Conservation (phyloP, 148 eudicot genomes). For the Beta vulgaris region DNA sequence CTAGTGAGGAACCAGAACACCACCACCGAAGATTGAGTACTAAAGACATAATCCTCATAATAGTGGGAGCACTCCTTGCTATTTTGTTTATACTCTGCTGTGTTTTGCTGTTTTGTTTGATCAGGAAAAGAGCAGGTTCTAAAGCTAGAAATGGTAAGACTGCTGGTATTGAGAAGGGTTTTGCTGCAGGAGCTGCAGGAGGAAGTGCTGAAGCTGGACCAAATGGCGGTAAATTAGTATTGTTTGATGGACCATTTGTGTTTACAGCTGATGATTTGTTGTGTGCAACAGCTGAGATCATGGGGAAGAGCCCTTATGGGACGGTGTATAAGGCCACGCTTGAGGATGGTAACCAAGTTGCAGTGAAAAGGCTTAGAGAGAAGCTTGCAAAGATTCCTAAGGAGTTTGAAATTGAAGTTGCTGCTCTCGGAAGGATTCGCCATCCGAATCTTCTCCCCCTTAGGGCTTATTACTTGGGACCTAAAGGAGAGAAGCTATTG, state of each 20-base stretch:
- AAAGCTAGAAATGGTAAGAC: slow-evolving; percentile 26
- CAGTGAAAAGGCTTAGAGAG: slow-evolving; percentile 89
- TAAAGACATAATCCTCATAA: slow-evolving; percentile 62
- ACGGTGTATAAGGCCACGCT: slow-evolving; percentile 84
- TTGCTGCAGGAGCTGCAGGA: slow-evolving; percentile 29
- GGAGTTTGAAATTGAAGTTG: slow-evolving; percentile 80
- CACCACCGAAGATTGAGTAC: slow-evolving; percentile 36
- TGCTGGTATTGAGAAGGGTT: slow-evolving; percentile 20
- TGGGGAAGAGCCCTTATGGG: slow-evolving; percentile 88
- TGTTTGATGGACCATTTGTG: slow-evolving; percentile 79
- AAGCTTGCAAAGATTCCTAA: slow-evolving; percentile 77
- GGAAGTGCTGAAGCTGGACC: slow-evolving; percentile 44
- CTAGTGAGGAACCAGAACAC: neutral
- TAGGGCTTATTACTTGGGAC: slow-evolving; percentile 84
- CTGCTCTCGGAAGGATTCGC: slow-evolving; percentile 65
- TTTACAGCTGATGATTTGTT: slow-evolving; percentile 86
- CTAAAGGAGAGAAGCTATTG: slow-evolving; percentile 91
- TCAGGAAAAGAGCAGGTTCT: slow-evolving; percentile 49
- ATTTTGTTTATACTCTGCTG: slow-evolving; percentile 55
- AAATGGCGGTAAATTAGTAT: slow-evolving; percentile 79
- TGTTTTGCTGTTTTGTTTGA: slow-evolving; percentile 57
- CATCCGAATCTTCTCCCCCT: slow-evolving; percentile 75
- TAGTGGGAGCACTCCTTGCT: slow-evolving; percentile 57
- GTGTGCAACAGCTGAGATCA: slow-evolving; percentile 85
- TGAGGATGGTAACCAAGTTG: slow-evolving; percentile 79